phyloP scores from a whole-genome alignment of 768 basidiomycete species.

The Coprinopsis cinerea region DNA sequence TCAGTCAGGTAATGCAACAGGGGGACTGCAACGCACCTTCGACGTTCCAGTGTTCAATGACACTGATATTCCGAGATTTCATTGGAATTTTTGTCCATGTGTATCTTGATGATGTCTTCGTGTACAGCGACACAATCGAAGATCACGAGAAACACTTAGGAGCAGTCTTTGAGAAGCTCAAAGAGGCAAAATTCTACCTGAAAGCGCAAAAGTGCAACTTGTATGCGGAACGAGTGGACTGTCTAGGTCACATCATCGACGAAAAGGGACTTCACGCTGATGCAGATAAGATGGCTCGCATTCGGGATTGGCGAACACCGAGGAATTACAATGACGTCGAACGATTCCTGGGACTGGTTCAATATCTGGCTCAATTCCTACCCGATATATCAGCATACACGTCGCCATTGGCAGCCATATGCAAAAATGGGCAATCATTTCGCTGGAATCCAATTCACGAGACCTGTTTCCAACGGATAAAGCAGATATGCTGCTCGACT shows the following conservation, averaged over 20 bases:
- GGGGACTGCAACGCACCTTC: constrained; percentile 41
- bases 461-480: no score
- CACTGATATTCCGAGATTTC: constrained; percentile 25
- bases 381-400: no score
- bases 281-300: constrained; percentile 26
- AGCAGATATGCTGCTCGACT: no score
- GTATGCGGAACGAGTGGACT: constrained; percentile 25
- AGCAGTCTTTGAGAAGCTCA: constrained; percentile 24
- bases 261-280: constrained; percentile 31
- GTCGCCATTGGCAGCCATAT: no score
- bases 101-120: constrained; percentile 41
- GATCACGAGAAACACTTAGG: constrained; percentile 32
- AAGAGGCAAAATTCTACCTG: constrained; percentile 24
- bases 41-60: constrained; percentile 43
- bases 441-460: no score
- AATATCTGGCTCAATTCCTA: constrained; percentile 20
- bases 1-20: constrained; percentile 36
- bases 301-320: constrained; percentile 30
- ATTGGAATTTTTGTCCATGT: constrained; percentile 35
- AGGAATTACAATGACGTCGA: constrained; percentile 29
- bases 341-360: constrained; percentile 31
- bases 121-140: constrained; percentile 28
- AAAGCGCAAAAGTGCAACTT: constrained; percentile 28
- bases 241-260: constrained; percentile 36
- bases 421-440: no score